These are phyloP conservation scores for Stachybotrys chlorohalonatus DNA, from an alignment of 2,329 filamentous ascomycete species.

Conservation along the genomic window DNA sequence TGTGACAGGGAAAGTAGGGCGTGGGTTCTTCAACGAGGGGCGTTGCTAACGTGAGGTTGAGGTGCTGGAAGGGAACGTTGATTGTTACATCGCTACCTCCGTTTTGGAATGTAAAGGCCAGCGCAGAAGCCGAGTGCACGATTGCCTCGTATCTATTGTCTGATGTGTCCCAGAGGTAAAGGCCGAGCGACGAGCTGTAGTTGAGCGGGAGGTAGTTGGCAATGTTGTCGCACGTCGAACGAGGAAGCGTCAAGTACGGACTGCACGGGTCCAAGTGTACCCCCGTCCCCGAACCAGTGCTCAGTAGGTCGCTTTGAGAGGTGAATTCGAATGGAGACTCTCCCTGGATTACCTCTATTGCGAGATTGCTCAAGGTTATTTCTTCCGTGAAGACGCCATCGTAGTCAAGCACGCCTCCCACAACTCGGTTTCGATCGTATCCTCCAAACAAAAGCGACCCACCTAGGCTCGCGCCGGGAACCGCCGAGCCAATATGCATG, in stretches of 20 bases:
- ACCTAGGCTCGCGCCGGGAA: slow-evolving; percentile 7
- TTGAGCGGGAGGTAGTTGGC: slow-evolving; percentile 25
- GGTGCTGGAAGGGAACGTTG: slow-evolving; percentile 17
- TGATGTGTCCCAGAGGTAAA: slow-evolving; percentile 31
- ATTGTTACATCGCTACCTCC: slow-evolving; percentile 4
- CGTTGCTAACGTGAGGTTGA: slow-evolving; percentile 26
- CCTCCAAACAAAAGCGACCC: slow-evolving; percentile 30
- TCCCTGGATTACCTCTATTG: slow-evolving; percentile 28
- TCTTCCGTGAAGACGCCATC: slow-evolving; percentile 8
- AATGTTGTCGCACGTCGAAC: slow-evolving; percentile 29
- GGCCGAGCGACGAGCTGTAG: slow-evolving; percentile 22
- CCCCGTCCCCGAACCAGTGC: slow-evolving; percentile 7
- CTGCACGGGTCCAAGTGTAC: slow-evolving; percentile 24
- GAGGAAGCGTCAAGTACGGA: slow-evolving; percentile 30
- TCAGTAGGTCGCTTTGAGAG: neutral
- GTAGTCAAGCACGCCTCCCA: slow-evolving; percentile 19
- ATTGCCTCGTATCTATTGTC: slow-evolving; percentile 24
- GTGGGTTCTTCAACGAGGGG: slow-evolving; percentile 21
- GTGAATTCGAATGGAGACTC: slow-evolving; percentile 26
- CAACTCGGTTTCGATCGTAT: slow-evolving; percentile 29
- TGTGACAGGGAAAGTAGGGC: slow-evolving; percentile 34
- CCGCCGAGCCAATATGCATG: slow-evolving; percentile 30
- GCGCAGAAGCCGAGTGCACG: slow-evolving; percentile 28
- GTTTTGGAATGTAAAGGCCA: slow-evolving; percentile 21
- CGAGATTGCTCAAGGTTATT: slow-evolving; percentile 26